Conservation (phyloP, 2,329 filamentous ascomycete genomes). For the Epichloe gansuensis region DNA sequence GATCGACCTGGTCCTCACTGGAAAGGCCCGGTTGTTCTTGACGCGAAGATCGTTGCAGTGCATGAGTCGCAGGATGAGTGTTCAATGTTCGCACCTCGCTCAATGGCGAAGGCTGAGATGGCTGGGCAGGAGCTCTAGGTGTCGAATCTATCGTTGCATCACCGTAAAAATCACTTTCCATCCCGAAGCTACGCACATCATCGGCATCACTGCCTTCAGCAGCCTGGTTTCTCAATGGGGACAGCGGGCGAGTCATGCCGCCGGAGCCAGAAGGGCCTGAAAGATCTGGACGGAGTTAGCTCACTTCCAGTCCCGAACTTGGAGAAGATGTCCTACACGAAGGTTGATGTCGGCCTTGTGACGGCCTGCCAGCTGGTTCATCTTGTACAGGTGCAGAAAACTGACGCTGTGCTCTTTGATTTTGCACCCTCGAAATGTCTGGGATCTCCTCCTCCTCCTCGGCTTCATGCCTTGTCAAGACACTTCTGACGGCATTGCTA, state of each 20-base stretch:
- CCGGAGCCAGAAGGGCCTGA: neutral
- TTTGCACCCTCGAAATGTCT: neutral
- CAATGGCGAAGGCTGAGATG: neutral
- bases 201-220: conserved; percentile 15
- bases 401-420: neutral
- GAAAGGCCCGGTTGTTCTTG: neutral
- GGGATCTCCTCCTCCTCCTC: conserved; percentile 5
- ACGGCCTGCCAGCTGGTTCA: conserved; percentile 9
- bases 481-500: conserved; percentile 17
- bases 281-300: conserved; percentile 3
- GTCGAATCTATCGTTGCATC: conserved; percentile 25
- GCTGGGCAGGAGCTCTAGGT: conserved; percentile 6
- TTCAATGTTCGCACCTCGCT: neutral
- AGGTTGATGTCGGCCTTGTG: neutral
- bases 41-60: neutral
- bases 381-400: conserved; percentile 9
- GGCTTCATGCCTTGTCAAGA: conserved; percentile 10
- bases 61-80: neutral
- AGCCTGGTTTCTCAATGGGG: neutral
- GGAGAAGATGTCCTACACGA: conserved; percentile 2
- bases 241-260: neutral
- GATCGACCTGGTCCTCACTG: conserved; percentile 2
- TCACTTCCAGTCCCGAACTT: neutral
- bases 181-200: conserved; percentile 22
- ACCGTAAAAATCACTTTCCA: conserved; percentile 24